Base-by-base conservation (phyloP, 2,329 filamentous ascomycete species). In the Penicillium oxalicum region DNA sequence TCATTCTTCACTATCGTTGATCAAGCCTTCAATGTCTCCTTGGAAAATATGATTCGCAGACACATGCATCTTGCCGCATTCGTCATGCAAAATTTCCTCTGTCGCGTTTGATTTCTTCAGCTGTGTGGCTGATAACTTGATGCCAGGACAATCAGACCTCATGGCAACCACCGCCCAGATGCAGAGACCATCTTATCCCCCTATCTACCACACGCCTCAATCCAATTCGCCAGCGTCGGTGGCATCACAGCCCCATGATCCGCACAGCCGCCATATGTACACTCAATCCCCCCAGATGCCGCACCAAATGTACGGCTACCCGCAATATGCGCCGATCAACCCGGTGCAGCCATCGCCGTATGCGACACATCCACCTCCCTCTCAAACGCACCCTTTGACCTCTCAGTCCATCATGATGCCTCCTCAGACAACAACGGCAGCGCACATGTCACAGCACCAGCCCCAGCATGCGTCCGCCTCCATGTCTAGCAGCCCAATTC, bases 141-240 rank as follows among this genome's bases (percentile, higher is more conserved):
- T 28, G 7, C 79, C 83, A 87, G 86, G 88, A 70, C 82, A 85
- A 69, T 82, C 84, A 66, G 81, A 84, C 65, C 74, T 78, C 63
- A 86, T 86, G 83, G 81, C 82, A 54, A 76, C 72, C 54, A 66
- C 81, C 59, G 77, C 81, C 59, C 80, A 81, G 57, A 83, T 85
- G 78, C 82, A 81, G 67, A 77, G 82, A 60, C 79, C 76, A 27
- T 9, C 41, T 40, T 95, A 94, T 68, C 91, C 91, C 60, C 88
- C 89, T 52, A 95, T 95, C 66, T 96, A 96, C 68, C 88, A 96
- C 70, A 94, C 91, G 13, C 90, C 91, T 47, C 91, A 96, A 74
- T 95, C 91, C 48, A 95, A 91, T 71, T 95, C 91, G 47, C 91
- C 91, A 42, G 88, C 89, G 35, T 95, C 91, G 44, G 91, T 96